Conservation (phyloP, 2,329 filamentous ascomycete genomes). For the Ophiosphaerella narmari region DNA sequence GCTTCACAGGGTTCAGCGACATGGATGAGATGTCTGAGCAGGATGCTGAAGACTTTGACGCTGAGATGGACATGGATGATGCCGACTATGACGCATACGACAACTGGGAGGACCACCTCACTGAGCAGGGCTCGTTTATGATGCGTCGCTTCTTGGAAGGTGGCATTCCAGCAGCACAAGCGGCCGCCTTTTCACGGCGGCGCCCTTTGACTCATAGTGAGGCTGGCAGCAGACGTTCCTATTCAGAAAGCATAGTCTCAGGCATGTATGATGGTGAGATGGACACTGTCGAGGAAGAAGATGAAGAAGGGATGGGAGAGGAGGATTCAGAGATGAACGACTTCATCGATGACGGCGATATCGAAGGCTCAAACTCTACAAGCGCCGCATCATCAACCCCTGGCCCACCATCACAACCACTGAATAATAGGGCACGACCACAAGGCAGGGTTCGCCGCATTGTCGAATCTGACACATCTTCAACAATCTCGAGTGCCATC, state of each 20-base stretch:
- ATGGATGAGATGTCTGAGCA: constrained; percentile 50
- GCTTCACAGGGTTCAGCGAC: constrained; percentile 52
- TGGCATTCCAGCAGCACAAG: constrained; percentile 29
- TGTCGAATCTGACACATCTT: constrained; percentile 47
- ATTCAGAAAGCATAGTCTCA: constrained; percentile 47
- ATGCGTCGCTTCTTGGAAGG: constrained; percentile 41
- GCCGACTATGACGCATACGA: constrained; percentile 40
- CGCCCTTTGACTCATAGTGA: constrained; percentile 49
- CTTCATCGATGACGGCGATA: constrained; percentile 47
- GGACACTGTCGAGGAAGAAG: constrained; percentile 50
- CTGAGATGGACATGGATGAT: constrained; percentile 49
- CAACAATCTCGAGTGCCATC: constrained; percentile 39
- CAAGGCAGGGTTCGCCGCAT: constrained; percentile 40
- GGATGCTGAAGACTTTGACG: constrained; percentile 47
- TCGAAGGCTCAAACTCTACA: constrained; percentile 26
- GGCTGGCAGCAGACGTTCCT: constrained; percentile 47
- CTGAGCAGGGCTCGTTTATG: constrained; percentile 38
- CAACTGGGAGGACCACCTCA: constrained; percentile 37
- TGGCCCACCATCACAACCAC: constrained; percentile 36
- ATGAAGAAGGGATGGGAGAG: constrained; percentile 45
- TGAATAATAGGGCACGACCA: constrained; percentile 21
- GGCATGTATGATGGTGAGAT: constrained; percentile 49
- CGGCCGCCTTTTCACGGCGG: constrained; percentile 26
- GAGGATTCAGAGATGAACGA: constrained; percentile 50
- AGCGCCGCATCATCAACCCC: constrained; percentile 36